Evolutionary conservation across 257 asterid species (phyloP).

Genomic region (Nicotiana undulata): DNA sequence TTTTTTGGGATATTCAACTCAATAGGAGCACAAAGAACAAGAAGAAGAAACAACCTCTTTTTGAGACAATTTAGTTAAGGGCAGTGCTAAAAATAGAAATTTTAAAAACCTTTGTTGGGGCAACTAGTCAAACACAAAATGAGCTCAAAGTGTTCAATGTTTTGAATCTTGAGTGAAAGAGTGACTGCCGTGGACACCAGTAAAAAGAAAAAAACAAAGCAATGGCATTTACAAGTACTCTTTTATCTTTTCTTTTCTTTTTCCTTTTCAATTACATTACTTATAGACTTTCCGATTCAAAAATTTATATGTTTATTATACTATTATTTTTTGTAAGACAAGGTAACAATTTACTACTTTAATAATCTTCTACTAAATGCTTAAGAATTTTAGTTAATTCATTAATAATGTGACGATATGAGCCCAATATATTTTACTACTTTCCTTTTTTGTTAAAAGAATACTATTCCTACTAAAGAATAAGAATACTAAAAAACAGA

Average conservation of each 20-base stretch:
- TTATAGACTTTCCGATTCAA: too few species aligned
- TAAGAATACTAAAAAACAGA: not conserved
- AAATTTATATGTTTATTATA: not conserved
- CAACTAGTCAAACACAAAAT: not conserved
- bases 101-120: not conserved
- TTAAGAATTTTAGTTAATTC: not conserved
- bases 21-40: slow-evolving; percentile 3
- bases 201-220: not conserved
- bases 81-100: not conserved
- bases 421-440: not conserved
- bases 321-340: not conserved
- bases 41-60: not conserved
- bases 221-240: not conserved
- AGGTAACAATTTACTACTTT: not conserved
- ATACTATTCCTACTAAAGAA: not conserved
- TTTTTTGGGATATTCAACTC: not conserved
- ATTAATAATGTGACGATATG: not conserved
- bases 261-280: not conserved
- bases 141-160: not conserved
- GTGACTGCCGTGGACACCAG: not conserved
- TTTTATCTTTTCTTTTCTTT: not conserved
- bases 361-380: not conserved
- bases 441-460: not conserved
- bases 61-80: not conserved
- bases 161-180: not conserved